Conservation (phyloP, 306 rosid species). For the Vigna nakashimae region DNA sequence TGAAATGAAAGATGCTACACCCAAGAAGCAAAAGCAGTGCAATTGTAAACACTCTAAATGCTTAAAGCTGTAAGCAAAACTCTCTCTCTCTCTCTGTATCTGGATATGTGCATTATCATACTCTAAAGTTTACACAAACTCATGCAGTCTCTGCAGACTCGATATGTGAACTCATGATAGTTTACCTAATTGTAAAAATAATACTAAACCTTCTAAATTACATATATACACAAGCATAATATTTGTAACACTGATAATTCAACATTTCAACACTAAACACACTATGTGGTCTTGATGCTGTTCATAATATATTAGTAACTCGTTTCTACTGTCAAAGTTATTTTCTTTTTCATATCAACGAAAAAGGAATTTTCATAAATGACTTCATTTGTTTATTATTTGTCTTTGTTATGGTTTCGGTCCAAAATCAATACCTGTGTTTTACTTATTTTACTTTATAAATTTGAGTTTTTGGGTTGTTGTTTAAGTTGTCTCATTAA, state of each 20-base stretch:
- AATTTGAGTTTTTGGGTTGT: background rate
- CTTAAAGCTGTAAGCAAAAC: constrained; percentile 85
- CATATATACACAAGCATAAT: background rate
- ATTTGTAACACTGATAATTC: background rate
- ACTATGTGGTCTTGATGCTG: constrained; percentile 36
- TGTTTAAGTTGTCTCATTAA: constrained; percentile 22
- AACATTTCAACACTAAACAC: background rate
- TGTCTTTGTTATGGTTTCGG: background rate
- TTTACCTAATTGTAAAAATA: background rate
- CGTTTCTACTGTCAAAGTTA: background rate
- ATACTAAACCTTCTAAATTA: background rate
- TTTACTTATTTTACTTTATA: constrained; percentile 30
- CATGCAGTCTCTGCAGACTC: background rate
- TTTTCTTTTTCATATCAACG: constrained; percentile 18
- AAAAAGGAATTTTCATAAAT: constrained; percentile 22
- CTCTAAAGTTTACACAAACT: background rate
- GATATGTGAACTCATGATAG: background rate
- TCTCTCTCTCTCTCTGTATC: background rate
- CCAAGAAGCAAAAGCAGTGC: constrained; percentile 97
- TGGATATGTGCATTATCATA: background rate
- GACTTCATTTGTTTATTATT: constrained; percentile 8
- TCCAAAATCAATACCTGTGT: background rate
- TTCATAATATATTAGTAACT: constrained; percentile 24
- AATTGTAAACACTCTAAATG: constrained; percentile 96
- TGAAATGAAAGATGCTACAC: constrained; percentile 83